Evolutionary conservation across 768 basidiomycete genomes (phyloP).

Genomic region (Suillus weaverae): DNA sequence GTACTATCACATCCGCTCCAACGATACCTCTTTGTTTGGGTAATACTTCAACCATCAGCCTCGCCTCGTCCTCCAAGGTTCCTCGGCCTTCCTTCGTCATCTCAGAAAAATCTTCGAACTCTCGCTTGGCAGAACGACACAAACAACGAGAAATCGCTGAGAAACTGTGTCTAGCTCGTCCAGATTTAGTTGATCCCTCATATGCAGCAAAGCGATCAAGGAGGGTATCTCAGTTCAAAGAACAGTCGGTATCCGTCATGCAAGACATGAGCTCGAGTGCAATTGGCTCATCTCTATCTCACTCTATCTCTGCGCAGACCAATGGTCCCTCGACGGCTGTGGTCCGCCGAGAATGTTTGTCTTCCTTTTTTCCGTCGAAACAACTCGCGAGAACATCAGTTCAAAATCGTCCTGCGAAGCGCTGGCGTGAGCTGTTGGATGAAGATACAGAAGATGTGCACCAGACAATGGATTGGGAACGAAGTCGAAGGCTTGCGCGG

Average conservation of each 20-base stretch:
- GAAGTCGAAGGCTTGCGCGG: constrained; percentile 23
- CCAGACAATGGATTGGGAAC: constrained; percentile 27
- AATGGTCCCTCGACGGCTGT: neutral
- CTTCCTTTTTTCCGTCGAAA: neutral
- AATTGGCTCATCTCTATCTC: neutral
- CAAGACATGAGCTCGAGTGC: neutral
- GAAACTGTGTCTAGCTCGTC: constrained; percentile 44
- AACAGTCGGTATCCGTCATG: neutral
- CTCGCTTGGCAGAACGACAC: constrained; percentile 20
- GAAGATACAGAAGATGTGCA: neutral
- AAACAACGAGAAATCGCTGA: constrained; percentile 33
- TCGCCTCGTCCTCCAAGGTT: neutral
- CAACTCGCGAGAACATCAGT: neutral
- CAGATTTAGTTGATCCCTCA: constrained; percentile 38
- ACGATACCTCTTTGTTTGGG: neutral
- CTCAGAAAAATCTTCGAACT: neutral
- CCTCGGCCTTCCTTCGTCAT: neutral
- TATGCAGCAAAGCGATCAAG: constrained; percentile 30
- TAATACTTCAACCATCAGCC: neutral
- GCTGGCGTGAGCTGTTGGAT: neutral
- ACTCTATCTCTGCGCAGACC: neutral
- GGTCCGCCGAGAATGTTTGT: neutral
- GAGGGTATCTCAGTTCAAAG: constrained; percentile 15
- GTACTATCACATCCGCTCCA: neutral
- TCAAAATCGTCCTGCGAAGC: neutral